A percentile compares a stretch with the other conserved stretches of the same genome.
Evolutionary conservation across 768 basidiomycete genomes (phyloP).

Genomic region (Suillus subluteus): DNA sequence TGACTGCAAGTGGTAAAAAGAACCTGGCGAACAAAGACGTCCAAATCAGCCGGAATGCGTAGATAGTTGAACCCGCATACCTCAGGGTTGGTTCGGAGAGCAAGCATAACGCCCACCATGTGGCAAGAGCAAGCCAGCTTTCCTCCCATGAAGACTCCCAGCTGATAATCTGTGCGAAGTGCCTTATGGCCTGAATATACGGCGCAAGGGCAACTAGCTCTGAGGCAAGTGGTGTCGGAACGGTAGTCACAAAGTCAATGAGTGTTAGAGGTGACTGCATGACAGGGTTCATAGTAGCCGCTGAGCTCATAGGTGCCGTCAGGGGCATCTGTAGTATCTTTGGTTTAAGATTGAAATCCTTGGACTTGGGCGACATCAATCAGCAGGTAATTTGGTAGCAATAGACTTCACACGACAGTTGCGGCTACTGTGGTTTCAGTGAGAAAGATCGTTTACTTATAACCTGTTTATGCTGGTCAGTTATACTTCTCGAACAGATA

Average conservation of each 20-base stretch:
- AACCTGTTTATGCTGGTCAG: neutral
- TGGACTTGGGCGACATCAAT: conserved; percentile 14
- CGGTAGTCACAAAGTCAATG: conserved; percentile 55
- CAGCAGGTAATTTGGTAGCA: neutral
- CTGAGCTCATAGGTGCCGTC: conserved; percentile 11
- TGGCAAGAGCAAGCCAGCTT: conserved; percentile 64
- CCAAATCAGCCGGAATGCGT: conserved; percentile 14
- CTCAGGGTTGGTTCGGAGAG: conserved; percentile 53
- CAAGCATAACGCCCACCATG: conserved; percentile 82
- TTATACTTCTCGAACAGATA: too few relatives aligned
- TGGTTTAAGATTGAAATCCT: conserved; percentile 14
- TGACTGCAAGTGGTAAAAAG: conserved; percentile 55
- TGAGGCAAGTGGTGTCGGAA: conserved; percentile 63
- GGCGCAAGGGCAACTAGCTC: conserved; percentile 68
- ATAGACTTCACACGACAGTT: conserved; percentile 1
- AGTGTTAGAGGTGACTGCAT: conserved; percentile 17
- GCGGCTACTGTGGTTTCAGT: neutral
- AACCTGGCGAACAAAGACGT: conserved; percentile 43
- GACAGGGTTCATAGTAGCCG: conserved; percentile 6
- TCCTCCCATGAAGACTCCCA: conserved; percentile 66
- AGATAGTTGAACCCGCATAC: conserved; percentile 34
- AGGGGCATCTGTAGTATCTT: conserved; percentile 20
- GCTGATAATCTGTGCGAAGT: conserved; percentile 49
- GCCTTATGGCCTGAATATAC: conserved; percentile 46
- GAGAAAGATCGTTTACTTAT: conserved; percentile 1